Conservation (phyloP, 345 rosid genomes). For the Citrus australasica region DNA sequence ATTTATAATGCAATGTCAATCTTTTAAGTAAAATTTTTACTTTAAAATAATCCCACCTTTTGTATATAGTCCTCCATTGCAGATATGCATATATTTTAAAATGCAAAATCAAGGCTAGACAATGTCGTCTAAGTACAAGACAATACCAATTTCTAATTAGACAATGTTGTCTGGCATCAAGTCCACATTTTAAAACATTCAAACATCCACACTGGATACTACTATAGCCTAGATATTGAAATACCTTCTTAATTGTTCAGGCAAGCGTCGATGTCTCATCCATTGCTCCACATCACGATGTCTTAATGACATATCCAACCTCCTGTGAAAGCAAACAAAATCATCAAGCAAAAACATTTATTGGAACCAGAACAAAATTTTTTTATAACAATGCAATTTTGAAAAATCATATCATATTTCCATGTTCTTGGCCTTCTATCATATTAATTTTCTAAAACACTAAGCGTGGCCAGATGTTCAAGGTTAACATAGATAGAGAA, state of each 20-base stretch:
- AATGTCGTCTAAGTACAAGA: not conserved
- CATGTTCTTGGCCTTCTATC: not conserved
- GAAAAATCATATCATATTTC: not conserved
- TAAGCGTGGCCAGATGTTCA: not conserved
- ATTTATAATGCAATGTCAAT: not conserved
- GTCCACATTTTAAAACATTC: not conserved
- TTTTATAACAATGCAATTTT: not conserved
- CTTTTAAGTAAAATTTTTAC: not conserved
- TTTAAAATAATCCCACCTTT: too few relatives aligned
- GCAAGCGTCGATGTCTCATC: constrained; percentile 91
- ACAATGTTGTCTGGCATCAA: not conserved
- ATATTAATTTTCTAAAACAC: not conserved
- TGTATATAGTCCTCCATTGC: not conserved
- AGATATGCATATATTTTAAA: too few relatives aligned
- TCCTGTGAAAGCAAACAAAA: constrained; percentile 38
- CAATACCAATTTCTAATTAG: too few relatives aligned
- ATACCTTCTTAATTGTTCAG: constrained; percentile 61
- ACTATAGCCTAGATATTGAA: not conserved
- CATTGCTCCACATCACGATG: constrained; percentile 91
- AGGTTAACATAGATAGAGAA: not conserved
- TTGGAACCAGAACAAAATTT: not conserved
- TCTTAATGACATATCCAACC: constrained; percentile 78
- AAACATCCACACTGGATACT: not conserved
- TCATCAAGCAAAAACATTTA: not conserved
- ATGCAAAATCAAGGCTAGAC: not conserved